These are phyloP conservation scores for Alternaria atra DNA, from an alignment of 2,329 filamentous ascomycete genomes.

Conservation along the genomic window DNA sequence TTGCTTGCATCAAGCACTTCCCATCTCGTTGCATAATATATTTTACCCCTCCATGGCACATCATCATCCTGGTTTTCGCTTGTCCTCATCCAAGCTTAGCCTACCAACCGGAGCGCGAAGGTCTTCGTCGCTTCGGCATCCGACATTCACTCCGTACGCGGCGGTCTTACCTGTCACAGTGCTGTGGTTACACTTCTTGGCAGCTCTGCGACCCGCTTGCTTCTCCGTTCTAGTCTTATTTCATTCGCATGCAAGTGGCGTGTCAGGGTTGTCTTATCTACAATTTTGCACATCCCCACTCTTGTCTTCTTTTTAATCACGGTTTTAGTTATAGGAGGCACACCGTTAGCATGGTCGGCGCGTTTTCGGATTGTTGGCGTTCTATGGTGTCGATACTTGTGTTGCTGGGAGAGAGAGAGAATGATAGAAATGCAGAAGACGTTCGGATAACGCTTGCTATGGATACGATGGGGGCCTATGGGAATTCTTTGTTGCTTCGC, in stretches of 20 bases:
- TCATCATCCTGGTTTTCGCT: slow-evolving; percentile 29
- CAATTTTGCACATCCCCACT: slow-evolving; percentile 22
- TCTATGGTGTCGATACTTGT: slow-evolving; percentile 10
- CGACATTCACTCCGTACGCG: not conserved
- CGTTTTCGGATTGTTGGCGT: slow-evolving; percentile 21
- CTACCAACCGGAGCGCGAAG: slow-evolving; percentile 9
- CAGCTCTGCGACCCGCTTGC: not conserved
- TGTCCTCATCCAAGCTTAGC: slow-evolving; percentile 15
- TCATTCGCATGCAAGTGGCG: slow-evolving; percentile 11
- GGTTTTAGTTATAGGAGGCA: slow-evolving; percentile 6
- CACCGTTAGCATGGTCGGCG: slow-evolving; percentile 16
- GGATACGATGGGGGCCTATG: not conserved
- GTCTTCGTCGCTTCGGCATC: not conserved
- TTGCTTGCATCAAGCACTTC: slow-evolving; percentile 35
- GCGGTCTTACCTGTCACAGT: not conserved
- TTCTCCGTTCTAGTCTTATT: not conserved
- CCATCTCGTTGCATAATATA: slow-evolving; percentile 46
- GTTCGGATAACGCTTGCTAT: slow-evolving; percentile 7
- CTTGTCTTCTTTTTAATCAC: slow-evolving; percentile 16
- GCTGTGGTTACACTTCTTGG: not conserved
- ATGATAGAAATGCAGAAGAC: slow-evolving; percentile 5
- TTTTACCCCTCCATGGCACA: slow-evolving; percentile 22
- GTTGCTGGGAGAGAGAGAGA: slow-evolving; percentile 8
- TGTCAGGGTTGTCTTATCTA: slow-evolving; percentile 14
- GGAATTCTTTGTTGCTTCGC: not conserved